These are phyloP conservation scores for Nectriaceae sp. DNA, from an alignment of 2,329 filamentous ascomycete genomes.

Conservation along the genomic window DNA sequence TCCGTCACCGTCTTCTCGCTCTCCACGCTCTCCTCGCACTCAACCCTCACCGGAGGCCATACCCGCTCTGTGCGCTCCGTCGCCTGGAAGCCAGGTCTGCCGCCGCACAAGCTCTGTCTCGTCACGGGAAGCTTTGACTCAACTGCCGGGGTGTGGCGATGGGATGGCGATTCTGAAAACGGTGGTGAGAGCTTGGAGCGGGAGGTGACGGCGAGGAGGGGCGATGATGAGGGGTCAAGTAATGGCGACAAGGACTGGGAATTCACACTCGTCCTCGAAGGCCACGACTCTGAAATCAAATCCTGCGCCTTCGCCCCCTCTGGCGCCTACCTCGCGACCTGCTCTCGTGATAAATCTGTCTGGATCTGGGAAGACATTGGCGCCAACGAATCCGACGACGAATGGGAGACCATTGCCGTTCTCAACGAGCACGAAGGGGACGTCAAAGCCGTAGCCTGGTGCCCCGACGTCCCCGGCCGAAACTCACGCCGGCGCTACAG, in stretches of 20 bases:
- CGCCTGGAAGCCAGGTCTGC: conserved; percentile 80
- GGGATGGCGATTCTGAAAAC: conserved; percentile 50
- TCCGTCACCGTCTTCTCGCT: conserved; percentile 89
- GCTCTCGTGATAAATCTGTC: conserved; percentile 87
- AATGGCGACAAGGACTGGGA: conserved; percentile 83
- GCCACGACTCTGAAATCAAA: conserved; percentile 94
- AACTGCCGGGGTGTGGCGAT: conserved; percentile 82
- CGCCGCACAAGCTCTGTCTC: conserved; percentile 68
- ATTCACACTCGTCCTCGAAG: conserved; percentile 88
- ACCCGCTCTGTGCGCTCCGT: conserved; percentile 83
- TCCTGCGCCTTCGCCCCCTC: conserved; percentile 72
- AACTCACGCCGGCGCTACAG: conserved; percentile 50
- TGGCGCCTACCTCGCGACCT: conserved; percentile 82
- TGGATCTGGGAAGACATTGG: conserved; percentile 98
- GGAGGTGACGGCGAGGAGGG: conserved; percentile 39
- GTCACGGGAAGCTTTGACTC: conserved; percentile 94
- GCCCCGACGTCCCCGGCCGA: conserved; percentile 64
- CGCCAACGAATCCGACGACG: conserved; percentile 74
- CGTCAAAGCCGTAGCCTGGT: conserved; percentile 93
- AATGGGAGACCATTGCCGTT: conserved; percentile 95
- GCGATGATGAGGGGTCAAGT: conserved; percentile 43
- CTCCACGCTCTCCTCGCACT: conserved; percentile 75
- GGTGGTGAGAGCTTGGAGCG: conserved; percentile 41
- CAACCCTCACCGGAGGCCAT: conserved; percentile 82
- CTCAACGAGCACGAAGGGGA: conserved; percentile 93